These are phyloP conservation scores for Pyracantha coccinea DNA, from an alignment of 331 rosid species.

Conservation along the genomic window DNA sequence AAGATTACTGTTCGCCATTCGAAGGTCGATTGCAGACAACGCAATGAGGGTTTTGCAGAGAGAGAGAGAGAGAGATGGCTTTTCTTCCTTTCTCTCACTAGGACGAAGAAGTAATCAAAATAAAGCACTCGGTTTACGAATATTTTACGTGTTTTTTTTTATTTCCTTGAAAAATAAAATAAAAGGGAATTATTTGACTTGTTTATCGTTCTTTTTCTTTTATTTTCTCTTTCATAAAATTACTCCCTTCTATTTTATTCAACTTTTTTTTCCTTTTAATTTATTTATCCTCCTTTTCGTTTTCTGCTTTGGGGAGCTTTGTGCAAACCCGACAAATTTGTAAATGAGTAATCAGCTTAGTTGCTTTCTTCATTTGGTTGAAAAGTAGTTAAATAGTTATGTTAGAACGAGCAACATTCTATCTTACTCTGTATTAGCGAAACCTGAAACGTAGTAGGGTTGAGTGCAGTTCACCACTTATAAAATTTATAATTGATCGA, in stretches of 20 bases:
- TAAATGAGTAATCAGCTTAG: too few species aligned
- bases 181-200: not conserved
- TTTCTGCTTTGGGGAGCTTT: too few species aligned
- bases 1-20: conserved; percentile 91
- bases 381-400: too few species aligned
- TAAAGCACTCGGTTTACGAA: not conserved
- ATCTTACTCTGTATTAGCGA: too few species aligned
- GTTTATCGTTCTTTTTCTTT: not conserved
- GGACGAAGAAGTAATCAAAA: not conserved
- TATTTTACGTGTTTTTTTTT: not conserved
- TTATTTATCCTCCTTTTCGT: not conserved
- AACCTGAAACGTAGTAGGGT: too few species aligned
- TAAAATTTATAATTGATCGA: too few species aligned
- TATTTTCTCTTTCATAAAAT: too few species aligned
- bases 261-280: not conserved
- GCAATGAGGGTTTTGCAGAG: conserved; percentile 41
- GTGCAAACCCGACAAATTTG: too few species aligned
- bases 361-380: too few species aligned
- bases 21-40: conserved; percentile 49
- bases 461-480: too few species aligned
- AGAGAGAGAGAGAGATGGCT: not conserved
- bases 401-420: too few species aligned
- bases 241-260: not conserved
- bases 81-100: conserved; percentile 26
- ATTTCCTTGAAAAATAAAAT: not conserved